Base-by-base conservation (phyloP, 2,329 filamentous ascomycete species). In the Phyllosticta citribraziliensis region DNA sequence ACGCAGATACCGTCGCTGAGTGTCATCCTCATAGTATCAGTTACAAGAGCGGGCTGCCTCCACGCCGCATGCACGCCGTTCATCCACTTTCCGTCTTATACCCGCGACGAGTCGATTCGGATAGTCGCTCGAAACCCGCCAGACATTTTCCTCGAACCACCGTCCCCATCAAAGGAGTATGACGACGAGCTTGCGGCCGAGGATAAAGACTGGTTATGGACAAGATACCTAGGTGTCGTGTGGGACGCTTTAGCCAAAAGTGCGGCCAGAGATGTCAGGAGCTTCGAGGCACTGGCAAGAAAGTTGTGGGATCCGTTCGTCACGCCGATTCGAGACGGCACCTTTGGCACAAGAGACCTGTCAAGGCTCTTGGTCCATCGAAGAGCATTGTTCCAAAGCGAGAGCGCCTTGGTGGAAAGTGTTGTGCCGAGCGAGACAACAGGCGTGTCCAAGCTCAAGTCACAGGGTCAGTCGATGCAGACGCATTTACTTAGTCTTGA, bases 261-360 rank as follows among this genome's bases (percentile, higher is more conserved):
- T 55, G 91, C 91, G 2, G 88, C 88, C 0, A 85, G 91, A 56
- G 91, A 93, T 47, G 80, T 97, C 14, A 81, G 88, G 1, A 83
- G 84, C 11, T 91, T 96, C 66, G 80, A 79, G 3, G 82, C 83
- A 40, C 84, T 88, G 56, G 91, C 88, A 69, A 74, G 83, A 56
- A 83, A 86, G 52, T 81, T 97, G 20, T 99, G 94, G 94, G 86
- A 87, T 11, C 83, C 86, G 3, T 97, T 99, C 73, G 86, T 89
- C 0, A 82, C 84, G 6, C 93, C 93, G 0, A 82, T 97, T 24
- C 74, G 86, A 1, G 83, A 85, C 1, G 88, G 88, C n/a, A 86
- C 88, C 9, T 85, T 88, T 67, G 82, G 82, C 1, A 84, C 88
- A 10, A 86, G 88, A 67, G 91, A 97, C 69, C 97, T 97, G 74